Base-by-base conservation (phyloP, 2,329 filamentous ascomycete species). In the Xylariaceae sp. region DNA sequence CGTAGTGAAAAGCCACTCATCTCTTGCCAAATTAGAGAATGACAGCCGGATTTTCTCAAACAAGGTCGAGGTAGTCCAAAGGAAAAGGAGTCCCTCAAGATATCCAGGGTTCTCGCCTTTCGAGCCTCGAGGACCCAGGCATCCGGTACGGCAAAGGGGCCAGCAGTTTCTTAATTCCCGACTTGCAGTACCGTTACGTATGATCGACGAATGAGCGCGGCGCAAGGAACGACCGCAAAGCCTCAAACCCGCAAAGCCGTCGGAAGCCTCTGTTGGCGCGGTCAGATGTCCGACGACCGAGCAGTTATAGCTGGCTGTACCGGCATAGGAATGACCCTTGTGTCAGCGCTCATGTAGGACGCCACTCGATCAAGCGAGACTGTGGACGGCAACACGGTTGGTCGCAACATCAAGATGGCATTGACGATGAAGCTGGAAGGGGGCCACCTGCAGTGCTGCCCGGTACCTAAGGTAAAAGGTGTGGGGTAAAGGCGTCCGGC, bases 151-250 rank as follows among this genome's bases (percentile, higher is more conserved):
- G 12, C 9, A 15, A 16, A n/a, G 13, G 13, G 38, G 37, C 41
- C 31, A 38, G 38, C 41, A 16, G 10, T 4, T 32, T n/a, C 5
- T 31, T 33, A 37, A 29, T 24, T 41, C 23, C 38, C 38, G 31
- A n/a, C n/a, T 26, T 32, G 19, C 30, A 31, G 24, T 32, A 35
- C 28, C 11, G 19, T 24, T 32, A 33, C 17, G 31, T 29, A 34
- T 24, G 21, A n/a, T 23, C 8, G 8, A 23, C 8, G 21, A 23
- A 23, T n/a, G 8, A 8, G 21, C n/a, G 21, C 21, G n/a, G 21
- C 21, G 21, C n/a, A n/a, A n/a, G n/a, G n/a, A n/a, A n/a, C n/a
- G n/a, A n/a, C n/a, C n/a, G n/a, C n/a, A n/a, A n/a, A n/a, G n/a
- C n/a, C n/a, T n/a, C n/a, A n/a, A n/a, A n/a, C n/a, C n/a, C n/a